Percentiles rank a stretch among this genome's conserved stretches.
phyloP scores from a whole-genome alignment of 495 filamentous ascomycete genomes.

The Aspergillus cristatus region DNA sequence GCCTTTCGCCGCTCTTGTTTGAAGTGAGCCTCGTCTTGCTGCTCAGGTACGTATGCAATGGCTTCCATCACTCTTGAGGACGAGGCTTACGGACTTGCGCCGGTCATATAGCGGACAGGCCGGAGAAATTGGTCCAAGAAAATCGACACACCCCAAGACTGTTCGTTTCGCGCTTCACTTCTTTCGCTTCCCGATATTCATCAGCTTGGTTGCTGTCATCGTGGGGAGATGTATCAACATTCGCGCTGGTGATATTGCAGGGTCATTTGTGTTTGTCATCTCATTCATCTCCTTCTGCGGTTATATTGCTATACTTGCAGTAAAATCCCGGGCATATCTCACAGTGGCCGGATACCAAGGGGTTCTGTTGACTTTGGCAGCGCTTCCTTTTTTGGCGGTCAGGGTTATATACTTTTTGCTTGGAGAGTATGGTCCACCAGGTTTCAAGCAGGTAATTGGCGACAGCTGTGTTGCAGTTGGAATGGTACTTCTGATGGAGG shows the following conservation, averaged over 20 bases:
- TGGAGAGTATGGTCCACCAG: constrained; percentile 14
- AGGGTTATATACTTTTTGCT: constrained; percentile 19
- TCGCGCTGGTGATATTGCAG: constrained; percentile 12
- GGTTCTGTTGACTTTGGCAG: constrained; percentile 9
- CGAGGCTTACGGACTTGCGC: constrained; percentile 1
- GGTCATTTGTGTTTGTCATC: constrained; percentile 15
- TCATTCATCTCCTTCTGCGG: constrained; percentile 20
- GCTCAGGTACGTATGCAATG: constrained; percentile 14
- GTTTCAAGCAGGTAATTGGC: constrained; percentile 16
- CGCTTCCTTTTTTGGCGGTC: constrained; percentile 21
- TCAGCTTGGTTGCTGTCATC: constrained; percentile 18
- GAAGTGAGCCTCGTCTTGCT: constrained; percentile 27
- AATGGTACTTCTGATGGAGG: constrained; percentile 26
- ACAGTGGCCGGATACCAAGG: constrained; percentile 13
- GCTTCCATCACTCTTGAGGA: neutral
- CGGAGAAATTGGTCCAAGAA: constrained; percentile 18
- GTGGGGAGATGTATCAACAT: constrained; percentile 17
- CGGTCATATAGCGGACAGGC: constrained; percentile 27
- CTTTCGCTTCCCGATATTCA: constrained; percentile 21
- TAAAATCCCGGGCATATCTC: constrained; percentile 15
- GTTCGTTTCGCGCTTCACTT: constrained; percentile 16
- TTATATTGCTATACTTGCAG: constrained; percentile 15
- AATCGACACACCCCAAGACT: constrained; percentile 21
- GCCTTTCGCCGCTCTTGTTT: constrained; percentile 27
- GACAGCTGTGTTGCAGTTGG: constrained; percentile 14